Conservation (phyloP, 2,329 filamentous ascomycete species). For the Talaromyces sp. region DNA sequence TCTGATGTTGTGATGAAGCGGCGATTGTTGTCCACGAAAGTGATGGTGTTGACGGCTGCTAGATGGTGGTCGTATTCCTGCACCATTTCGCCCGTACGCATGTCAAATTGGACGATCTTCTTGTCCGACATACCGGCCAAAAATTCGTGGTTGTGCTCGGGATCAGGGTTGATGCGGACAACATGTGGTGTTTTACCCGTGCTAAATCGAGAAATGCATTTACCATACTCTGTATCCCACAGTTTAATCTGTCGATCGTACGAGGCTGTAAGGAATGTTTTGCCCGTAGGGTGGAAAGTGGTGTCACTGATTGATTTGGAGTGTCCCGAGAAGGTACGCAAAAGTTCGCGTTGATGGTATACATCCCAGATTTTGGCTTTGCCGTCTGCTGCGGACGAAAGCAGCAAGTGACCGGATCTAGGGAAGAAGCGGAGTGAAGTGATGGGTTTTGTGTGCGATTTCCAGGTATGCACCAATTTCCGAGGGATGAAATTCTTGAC, state of each 20-base stretch:
- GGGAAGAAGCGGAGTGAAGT: constrained; percentile 91
- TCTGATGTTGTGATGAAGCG: constrained; percentile 98
- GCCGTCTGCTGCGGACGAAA: constrained; percentile 85
- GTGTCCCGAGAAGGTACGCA: constrained; percentile 90
- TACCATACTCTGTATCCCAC: constrained; percentile 95
- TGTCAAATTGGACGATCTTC: constrained; percentile 97
- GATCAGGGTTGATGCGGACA: constrained; percentile 83
- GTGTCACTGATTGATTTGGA: constrained; percentile 86
- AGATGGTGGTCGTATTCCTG: constrained; percentile 99
- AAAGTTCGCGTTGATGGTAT: constrained; percentile 82
- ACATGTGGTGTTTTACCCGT: constrained; percentile 96
- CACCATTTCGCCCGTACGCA: constrained; percentile 74
- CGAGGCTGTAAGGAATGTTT: constrained; percentile 82
- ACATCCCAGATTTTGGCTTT: constrained; percentile 94
- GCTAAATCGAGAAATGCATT: constrained; percentile 82
- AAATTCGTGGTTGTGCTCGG: constrained; percentile 80
- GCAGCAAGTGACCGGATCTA: constrained; percentile 76
- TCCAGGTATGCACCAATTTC: constrained; percentile 89
- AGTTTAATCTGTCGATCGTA: constrained; percentile 97
- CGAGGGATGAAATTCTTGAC: constrained; percentile 91
- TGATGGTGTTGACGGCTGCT: constrained; percentile 96
- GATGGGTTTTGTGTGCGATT: constrained; percentile 78
- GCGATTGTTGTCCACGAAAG: constrained; percentile 89
- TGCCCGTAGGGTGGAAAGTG: constrained; percentile 78
- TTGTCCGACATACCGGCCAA: constrained; percentile 97